Evolutionary conservation across 257 asterid species (phyloP).

Genomic region (Nicotiana undulata): DNA sequence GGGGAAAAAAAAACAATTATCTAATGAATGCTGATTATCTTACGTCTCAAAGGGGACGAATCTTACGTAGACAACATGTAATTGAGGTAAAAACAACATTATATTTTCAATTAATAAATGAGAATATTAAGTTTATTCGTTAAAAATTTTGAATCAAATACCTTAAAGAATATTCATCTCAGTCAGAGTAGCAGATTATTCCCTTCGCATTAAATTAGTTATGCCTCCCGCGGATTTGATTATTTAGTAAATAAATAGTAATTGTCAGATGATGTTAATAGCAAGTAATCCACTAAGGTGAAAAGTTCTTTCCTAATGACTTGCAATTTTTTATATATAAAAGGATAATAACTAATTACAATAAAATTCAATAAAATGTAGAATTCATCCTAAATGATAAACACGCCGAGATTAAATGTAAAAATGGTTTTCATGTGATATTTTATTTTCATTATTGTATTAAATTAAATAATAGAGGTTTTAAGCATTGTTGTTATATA

Average conservation of each 20-base stretch:
- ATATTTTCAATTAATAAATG: neutral
- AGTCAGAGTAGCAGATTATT: neutral
- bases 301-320: neutral
- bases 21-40: neutral
- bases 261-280: neutral
- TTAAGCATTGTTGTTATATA: too few relatives aligned
- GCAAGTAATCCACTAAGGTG: neutral
- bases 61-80: neutral
- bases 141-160: neutral
- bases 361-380: neutral
- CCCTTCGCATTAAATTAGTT: neutral
- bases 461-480: too few relatives aligned
- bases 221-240: neutral
- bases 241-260: neutral
- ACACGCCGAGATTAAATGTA: neutral
- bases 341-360: neutral
- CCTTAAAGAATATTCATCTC: neutral
- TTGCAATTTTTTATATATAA: neutral
- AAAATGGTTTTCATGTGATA: neutral
- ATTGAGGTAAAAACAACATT: neutral
- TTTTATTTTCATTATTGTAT: neutral
- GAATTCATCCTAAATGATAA: neutral
- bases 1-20: neutral
- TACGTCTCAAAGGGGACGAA: neutral
- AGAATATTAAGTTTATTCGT: neutral